A percentile compares a stretch with the other conserved stretches of the same genome.
phyloP scores from a whole-genome alignment of 2,329 filamentous ascomycete species.

The Verticillium dahliae region DNA sequence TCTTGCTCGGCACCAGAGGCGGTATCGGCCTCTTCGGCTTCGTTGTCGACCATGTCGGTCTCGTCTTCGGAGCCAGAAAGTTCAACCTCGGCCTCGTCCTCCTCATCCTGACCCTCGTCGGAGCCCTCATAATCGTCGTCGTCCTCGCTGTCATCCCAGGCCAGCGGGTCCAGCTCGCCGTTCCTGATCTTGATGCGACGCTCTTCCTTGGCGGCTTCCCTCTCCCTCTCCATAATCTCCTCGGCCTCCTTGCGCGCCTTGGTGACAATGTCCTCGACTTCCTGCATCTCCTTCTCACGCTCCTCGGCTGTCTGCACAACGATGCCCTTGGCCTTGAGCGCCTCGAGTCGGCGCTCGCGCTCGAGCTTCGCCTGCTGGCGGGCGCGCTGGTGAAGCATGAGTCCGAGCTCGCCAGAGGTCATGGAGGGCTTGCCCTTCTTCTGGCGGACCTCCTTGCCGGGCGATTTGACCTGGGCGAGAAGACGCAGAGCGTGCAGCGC shows the following conservation, averaged over 20 bases:
- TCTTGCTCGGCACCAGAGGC: conserved; percentile 15
- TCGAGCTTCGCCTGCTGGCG: conserved; percentile 74
- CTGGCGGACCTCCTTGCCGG: conserved; percentile 36
- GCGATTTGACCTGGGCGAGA: conserved; percentile 66
- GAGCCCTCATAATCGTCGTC: conserved; percentile 40
- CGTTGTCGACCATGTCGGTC: conserved; percentile 29
- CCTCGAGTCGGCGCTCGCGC: conserved; percentile 68
- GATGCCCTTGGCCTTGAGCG: conserved; percentile 73
- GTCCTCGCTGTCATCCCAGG: conserved; percentile 51
- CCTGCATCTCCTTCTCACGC: conserved; percentile 70
- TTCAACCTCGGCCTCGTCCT: conserved; percentile 30
- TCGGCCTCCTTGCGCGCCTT: conserved; percentile 76
- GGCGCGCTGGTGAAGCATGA: conserved; percentile 62
- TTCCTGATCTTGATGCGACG: conserved; percentile 34
- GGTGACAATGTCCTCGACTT: conserved; percentile 82
- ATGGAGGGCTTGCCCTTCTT: conserved; percentile 48
- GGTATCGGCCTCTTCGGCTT: conserved; percentile 25
- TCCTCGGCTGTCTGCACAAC: conserved; percentile 81
- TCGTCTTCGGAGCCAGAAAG: conserved; percentile 37
- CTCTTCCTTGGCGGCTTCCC: conserved; percentile 63
- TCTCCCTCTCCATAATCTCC: conserved; percentile 72
- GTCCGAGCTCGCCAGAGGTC: conserved; percentile 63
- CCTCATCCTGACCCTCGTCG: conserved; percentile 30
- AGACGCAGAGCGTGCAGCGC: conserved; percentile 64
- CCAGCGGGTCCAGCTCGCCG: conserved; percentile 42